A percentile compares a stretch with the other conserved stretches of the same genome.
Conservation (phyloP, 1,284 basidiomycete species). For the Peniophora sp. region DNA sequence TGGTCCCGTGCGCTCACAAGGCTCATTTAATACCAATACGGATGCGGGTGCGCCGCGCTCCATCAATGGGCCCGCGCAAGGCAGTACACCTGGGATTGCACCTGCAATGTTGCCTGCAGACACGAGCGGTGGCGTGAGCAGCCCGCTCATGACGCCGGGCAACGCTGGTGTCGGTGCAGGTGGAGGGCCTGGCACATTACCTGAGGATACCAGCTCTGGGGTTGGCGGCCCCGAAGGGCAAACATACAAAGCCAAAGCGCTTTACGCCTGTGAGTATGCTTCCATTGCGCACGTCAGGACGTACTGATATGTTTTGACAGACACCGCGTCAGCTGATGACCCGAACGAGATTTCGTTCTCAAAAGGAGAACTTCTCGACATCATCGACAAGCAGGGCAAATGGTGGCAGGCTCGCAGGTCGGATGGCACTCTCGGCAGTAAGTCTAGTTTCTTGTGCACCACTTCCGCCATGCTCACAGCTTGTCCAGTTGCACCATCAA, state of each 20-base stretch:
- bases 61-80: slow-evolving; percentile 25
- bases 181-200: slow-evolving; percentile 21
- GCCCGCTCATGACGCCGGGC: slow-evolving; percentile 55
- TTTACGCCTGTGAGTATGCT: slow-evolving; percentile 72
- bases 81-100: neutral
- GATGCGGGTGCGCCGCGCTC: slow-evolving; percentile 29
- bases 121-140: slow-evolving; percentile 35
- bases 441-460: slow-evolving; percentile 10
- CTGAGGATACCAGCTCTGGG: slow-evolving; percentile 12
- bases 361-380: slow-evolving; percentile 92
- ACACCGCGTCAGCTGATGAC: slow-evolving; percentile 89
- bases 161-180: slow-evolving; percentile 49
- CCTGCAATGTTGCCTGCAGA: neutral
- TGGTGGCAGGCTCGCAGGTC: slow-evolving; percentile 93
- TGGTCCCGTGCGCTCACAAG: slow-evolving; percentile 47
- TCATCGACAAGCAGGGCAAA: slow-evolving; percentile 89
- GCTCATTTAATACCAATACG: slow-evolving; percentile 44
- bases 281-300: neutral
- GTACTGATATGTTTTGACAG: slow-evolving; percentile 27
- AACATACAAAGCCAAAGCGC: slow-evolving; percentile 74
- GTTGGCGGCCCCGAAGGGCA: slow-evolving; percentile 30
- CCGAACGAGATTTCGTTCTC: slow-evolving; percentile 93
- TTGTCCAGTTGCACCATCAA: slow-evolving; percentile 67
- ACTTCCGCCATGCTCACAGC: neutral
- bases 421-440: slow-evolving; percentile 79